Evolutionary conservation across 495 filamentous ascomycete species (phyloP).

Genomic region (Friedmanniomyces simplex): DNA sequence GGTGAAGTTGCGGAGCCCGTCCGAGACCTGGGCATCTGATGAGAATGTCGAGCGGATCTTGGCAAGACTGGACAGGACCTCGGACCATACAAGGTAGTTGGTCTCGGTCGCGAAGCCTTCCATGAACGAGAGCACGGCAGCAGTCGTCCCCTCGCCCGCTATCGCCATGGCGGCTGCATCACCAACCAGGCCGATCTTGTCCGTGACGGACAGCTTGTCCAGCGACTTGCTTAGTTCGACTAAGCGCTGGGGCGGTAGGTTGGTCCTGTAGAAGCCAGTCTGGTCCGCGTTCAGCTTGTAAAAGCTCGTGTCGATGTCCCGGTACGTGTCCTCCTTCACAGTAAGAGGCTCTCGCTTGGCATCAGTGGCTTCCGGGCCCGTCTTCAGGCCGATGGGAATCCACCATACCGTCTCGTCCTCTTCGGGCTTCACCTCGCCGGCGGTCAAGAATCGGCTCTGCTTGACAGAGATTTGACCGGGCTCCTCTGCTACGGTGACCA

Average conservation of each 20-base stretch:
- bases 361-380: conserved; percentile 43
- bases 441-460: conserved; percentile 79
- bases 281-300: conserved; percentile 89
- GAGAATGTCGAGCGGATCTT: conserved; percentile 57
- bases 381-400: conserved; percentile 75
- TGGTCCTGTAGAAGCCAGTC: conserved; percentile 85
- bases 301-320: conserved; percentile 63
- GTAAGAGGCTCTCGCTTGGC: conserved; percentile 54
- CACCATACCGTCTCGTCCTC: conserved; percentile 94
- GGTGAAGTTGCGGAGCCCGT: conserved; percentile 63
- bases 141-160: conserved; percentile 70
- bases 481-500: conserved; percentile 76
- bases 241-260: conserved; percentile 72
- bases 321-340: conserved; percentile 60
- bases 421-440: conserved; percentile 70
- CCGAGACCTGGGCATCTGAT: conserved; percentile 43
- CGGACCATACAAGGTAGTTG: conserved; percentile 83
- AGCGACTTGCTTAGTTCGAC: conserved; percentile 66
- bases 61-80: conserved; percentile 60
- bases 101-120: conserved; percentile 70
- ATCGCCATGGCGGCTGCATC: conserved; percentile 88
- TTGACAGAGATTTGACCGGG: conserved; percentile 67
- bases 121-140: conserved; percentile 67
- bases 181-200: conserved; percentile 83
- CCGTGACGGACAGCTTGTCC: conserved; percentile 63